Evolutionary conservation across 345 rosid genomes (phyloP).

Genomic region (Linum usitatissimum): DNA sequence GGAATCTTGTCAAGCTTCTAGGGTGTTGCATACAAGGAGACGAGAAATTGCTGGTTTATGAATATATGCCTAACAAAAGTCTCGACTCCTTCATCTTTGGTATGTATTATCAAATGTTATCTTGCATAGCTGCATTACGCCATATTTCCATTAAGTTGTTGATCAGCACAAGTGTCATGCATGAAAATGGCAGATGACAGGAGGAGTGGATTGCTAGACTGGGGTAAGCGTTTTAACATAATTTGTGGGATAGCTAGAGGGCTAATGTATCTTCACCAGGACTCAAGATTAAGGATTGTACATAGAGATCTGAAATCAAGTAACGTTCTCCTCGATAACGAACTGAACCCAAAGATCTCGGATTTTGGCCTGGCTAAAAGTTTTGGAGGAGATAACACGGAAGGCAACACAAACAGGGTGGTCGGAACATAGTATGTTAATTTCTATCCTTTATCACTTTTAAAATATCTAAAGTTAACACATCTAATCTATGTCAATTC

Average conservation of each 20-base stretch:
- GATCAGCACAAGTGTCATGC: neutral
- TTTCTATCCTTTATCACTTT: too few relatives aligned
- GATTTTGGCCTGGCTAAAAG: neutral
- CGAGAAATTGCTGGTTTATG: neutral
- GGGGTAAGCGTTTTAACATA: neutral
- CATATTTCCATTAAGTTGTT: neutral
- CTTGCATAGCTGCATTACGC: too few relatives aligned
- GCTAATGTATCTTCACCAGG: constrained; percentile 2
- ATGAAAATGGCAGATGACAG: neutral
- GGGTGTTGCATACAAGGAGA: constrained; percentile 4
- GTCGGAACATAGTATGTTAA: constrained; percentile 3
- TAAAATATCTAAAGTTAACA: too few relatives aligned
- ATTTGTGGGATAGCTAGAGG: neutral
- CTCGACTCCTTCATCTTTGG: neutral
- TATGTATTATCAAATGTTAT: neutral
- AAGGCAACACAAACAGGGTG: neutral
- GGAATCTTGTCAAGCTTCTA: neutral
- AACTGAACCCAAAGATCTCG: neutral
- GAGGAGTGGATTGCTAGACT: neutral
- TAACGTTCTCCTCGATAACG: neutral
- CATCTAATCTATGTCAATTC: too few relatives aligned
- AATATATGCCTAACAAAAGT: neutral
- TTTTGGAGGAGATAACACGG: neutral
- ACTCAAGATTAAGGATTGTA: neutral
- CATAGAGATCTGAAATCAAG: neutral